Evolutionary conservation across 306 rosid genomes (phyloP).

Genomic region (Albizia julibrissin): DNA sequence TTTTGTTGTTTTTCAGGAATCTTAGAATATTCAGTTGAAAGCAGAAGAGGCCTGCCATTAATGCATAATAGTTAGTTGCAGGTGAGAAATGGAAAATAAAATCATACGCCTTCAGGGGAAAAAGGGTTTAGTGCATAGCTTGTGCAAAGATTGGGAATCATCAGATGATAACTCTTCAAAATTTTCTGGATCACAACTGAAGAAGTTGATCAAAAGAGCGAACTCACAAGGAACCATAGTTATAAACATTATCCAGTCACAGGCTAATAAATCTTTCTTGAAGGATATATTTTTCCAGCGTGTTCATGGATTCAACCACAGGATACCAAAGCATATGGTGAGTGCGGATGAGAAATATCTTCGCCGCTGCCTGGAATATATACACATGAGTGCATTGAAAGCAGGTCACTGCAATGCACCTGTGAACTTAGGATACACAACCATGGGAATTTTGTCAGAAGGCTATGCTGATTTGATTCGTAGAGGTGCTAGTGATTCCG

Average conservation of each 20-base stretch:
- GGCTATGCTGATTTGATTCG: conserved; percentile 38
- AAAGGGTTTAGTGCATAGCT: conserved; percentile 41
- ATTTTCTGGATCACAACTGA: conserved; percentile 46
- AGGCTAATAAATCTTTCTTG: conserved; percentile 47
- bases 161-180: conserved; percentile 49
- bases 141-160: conserved; percentile 48
- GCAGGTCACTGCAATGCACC: conserved; percentile 55
- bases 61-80: conserved; percentile 36
- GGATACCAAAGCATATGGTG: conserved; percentile 81
- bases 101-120: conserved; percentile 39
- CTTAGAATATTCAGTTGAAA: conserved; percentile 24
- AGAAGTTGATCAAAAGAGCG: conserved; percentile 58
- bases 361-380: conserved; percentile 75
- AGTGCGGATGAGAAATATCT: conserved; percentile 80
- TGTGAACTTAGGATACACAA: conserved; percentile 46
- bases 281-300: conserved; percentile 51
- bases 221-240: conserved; percentile 50
- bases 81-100: conserved; percentile 63
- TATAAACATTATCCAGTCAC: conserved; percentile 59
- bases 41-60: conserved; percentile 33
- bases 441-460: conserved; percentile 49
- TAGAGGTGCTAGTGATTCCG: conserved; percentile 40
- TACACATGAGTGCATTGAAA: conserved; percentile 65
- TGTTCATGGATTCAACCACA: conserved; percentile 52
- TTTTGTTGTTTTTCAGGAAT: conserved; percentile 33